phyloP scores from a whole-genome alignment of 2,329 filamentous ascomycete species.

The Aureobasidium sp. region DNA sequence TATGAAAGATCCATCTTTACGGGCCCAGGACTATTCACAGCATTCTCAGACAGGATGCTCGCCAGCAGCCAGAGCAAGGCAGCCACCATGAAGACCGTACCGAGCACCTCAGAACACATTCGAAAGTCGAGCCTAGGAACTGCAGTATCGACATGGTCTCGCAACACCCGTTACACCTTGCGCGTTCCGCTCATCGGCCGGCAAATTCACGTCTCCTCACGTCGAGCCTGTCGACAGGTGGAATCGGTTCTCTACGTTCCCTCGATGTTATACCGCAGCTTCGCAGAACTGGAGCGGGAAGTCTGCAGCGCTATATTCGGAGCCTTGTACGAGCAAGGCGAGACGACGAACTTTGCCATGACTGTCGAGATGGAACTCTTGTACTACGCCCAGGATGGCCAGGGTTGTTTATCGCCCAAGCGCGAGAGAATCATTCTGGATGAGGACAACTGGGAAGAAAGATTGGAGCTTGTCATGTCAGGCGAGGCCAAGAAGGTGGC shows the following conservation, averaged over 20 bases:
- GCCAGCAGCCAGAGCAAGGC: slow-evolving; percentile 1
- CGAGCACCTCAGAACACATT: neutral
- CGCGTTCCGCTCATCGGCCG: neutral
- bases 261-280: neutral
- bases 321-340: slow-evolving; percentile 1
- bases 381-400: neutral
- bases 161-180: slow-evolving; percentile 1
- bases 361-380: slow-evolving; percentile 1
- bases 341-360: neutral
- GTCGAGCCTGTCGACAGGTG: neutral
- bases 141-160: neutral
- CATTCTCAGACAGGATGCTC: slow-evolving; percentile 15
- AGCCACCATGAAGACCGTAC: slow-evolving; percentile 5
- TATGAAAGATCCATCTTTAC: slow-evolving; percentile 15
- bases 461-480: neutral
- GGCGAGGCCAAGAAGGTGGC: slow-evolving; percentile 2
- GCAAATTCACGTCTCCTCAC: neutral
- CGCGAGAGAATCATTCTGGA: neutral
- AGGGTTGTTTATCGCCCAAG: neutral
- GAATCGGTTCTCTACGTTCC: slow-evolving; percentile 3
- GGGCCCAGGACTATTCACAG: neutral
- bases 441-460: slow-evolving; percentile 6
- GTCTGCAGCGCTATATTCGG: slow-evolving; percentile 11
- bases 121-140: slow-evolving; percentile 2
- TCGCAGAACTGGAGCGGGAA: neutral